Evolutionary conservation across 352 stramenopile species (phyloP).

Genomic region (Globisporangium nunn): DNA sequence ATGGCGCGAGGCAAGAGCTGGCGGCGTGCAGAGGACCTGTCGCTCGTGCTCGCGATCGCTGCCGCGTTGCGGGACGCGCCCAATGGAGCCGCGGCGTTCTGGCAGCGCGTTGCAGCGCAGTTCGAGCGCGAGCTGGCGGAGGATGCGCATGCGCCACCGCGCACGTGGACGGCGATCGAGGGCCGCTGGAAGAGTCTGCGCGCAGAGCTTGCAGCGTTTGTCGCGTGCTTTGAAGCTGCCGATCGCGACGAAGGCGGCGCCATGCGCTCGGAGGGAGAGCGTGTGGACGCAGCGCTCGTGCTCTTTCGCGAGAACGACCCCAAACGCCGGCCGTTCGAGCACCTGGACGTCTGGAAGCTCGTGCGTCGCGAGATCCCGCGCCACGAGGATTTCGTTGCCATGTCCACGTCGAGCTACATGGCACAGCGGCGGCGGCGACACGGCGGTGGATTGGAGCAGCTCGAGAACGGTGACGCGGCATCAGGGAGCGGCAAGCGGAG

Average conservation of each 20-base stretch:
- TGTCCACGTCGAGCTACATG: constrained; percentile 8
- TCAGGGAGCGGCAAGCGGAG: no score
- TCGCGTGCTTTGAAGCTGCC: neutral
- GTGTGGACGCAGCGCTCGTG: constrained; percentile 3
- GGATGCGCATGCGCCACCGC: constrained; percentile 4
- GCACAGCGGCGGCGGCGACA: neutral
- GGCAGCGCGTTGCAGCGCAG: constrained; percentile 5
- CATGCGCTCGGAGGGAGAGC: neutral
- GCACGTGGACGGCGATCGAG: constrained; percentile 6
- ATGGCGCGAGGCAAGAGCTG: constrained; percentile 17
- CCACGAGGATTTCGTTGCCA: constrained; percentile 8
- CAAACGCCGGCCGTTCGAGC: constrained; percentile 5
- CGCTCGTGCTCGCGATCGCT: constrained; percentile 10
- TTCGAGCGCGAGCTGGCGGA: constrained; percentile 3
- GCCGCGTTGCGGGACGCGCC: neutral
- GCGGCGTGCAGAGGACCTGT: constrained; percentile 13
- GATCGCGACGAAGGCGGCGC: neutral
- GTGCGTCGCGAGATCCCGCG: constrained; percentile 10
- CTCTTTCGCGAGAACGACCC: constrained; percentile 6
- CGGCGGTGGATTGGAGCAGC: no score
- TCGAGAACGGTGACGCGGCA: neutral
- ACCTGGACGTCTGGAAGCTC: constrained; percentile 8
- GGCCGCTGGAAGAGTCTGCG: constrained; percentile 11
- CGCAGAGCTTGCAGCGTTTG: constrained; percentile 1
- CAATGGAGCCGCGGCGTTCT: constrained; percentile 1